Conservation (phyloP, 1,139 yeast species). For the Saccharomyces hybrid region DNA sequence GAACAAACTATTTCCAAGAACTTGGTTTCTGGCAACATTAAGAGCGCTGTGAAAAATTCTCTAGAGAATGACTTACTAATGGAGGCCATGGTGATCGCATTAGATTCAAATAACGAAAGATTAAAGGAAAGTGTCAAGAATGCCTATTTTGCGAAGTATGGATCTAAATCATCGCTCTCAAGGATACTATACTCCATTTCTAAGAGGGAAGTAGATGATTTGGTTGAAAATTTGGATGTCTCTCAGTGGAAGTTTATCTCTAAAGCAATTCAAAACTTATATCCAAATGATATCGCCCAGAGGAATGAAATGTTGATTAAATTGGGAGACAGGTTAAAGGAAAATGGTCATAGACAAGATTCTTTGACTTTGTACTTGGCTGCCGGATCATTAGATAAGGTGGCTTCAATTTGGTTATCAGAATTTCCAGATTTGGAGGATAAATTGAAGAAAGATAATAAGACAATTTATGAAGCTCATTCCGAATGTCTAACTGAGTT, state of each 20-base stretch:
- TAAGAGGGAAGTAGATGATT: constrained; percentile 54
- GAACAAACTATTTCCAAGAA: constrained; percentile 47
- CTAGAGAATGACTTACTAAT: constrained; percentile 54
- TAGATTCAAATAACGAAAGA: constrained; percentile 52
- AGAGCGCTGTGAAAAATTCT: constrained; percentile 62
- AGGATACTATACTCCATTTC: constrained; percentile 67
- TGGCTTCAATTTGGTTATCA: constrained; percentile 73
- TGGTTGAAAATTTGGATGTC: constrained; percentile 72
- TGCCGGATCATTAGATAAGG: constrained; percentile 73
- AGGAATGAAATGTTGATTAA: constrained; percentile 51
- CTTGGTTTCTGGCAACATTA: constrained; percentile 55
- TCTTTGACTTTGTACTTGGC: constrained; percentile 77
- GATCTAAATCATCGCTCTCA: constrained; percentile 47
- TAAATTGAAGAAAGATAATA: constrained; percentile 38
- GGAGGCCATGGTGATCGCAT: constrained; percentile 79
- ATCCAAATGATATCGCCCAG: constrained; percentile 36
- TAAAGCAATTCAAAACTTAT: constrained; percentile 55
- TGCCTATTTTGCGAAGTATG: constrained; percentile 58
- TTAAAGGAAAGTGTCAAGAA: constrained; percentile 61
- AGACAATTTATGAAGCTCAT: constrained; percentile 66
- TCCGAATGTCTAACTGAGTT: constrained; percentile 73
- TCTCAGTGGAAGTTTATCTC: constrained; percentile 79
- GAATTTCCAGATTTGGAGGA: constrained; percentile 61
- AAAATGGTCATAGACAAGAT: constrained; percentile 49
- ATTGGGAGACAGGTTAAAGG: constrained; percentile 67